Evolutionary conservation across 106 monocot species (phyloP).

Genomic region (Dendrobium huoshanense): DNA sequence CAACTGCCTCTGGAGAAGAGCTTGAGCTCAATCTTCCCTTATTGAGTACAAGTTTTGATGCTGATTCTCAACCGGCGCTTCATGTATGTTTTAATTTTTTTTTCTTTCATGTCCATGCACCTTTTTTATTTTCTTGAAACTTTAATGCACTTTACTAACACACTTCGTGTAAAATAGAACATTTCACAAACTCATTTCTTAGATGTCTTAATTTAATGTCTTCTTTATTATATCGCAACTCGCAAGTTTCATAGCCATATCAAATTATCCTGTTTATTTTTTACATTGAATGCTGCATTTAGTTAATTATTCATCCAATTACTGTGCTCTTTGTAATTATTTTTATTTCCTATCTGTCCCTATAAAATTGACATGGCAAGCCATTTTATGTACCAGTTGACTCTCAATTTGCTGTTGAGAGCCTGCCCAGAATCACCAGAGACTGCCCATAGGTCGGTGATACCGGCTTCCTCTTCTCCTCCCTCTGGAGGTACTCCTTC

Average conservation of each 20-base stretch:
- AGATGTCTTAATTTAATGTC: neutral
- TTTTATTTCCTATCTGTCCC: neutral
- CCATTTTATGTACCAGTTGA: conserved; percentile 42
- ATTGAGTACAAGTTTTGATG: conserved; percentile 17
- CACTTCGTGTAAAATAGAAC: neutral
- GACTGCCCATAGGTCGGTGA: conserved; percentile 23
- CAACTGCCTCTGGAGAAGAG: conserved; percentile 42
- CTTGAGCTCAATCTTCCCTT: conserved; percentile 57
- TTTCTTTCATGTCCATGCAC: neutral
- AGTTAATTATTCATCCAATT: neutral
- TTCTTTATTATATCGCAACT: neutral
- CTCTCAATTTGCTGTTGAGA: conserved; percentile 49
- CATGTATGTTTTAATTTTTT: conserved; percentile 33
- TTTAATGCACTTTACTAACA: too few relatives aligned
- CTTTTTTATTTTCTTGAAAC: neutral
- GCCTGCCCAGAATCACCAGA: conserved; percentile 44
- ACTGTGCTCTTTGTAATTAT: neutral
- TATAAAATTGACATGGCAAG: neutral
- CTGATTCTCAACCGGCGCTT: conserved; percentile 35
- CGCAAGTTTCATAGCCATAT: neutral
- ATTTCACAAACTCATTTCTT: neutral
- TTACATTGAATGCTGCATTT: neutral
- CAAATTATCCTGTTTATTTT: neutral
- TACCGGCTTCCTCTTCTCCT: conserved; percentile 34
- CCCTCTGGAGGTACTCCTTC: conserved; percentile 12